A percentile compares a stretch with the other conserved stretches of the same genome.
phyloP scores from a whole-genome alignment of 2,329 filamentous ascomycete species.

The Trichoderma atroviride region DNA sequence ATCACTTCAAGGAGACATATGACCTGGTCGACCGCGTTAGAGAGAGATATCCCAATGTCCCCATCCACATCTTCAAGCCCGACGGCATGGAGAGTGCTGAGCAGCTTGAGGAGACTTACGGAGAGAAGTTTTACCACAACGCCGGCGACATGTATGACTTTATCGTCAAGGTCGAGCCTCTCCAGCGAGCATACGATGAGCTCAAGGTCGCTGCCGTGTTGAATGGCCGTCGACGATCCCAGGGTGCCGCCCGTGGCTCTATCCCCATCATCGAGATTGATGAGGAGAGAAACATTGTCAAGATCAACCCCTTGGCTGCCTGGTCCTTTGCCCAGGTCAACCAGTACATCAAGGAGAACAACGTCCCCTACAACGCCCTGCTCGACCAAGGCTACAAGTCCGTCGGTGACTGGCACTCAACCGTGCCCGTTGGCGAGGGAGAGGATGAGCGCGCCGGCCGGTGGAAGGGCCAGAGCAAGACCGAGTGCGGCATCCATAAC shows the following conservation, averaged over 20 bases:
- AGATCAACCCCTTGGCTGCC: slow-evolving; percentile 95
- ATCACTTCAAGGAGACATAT: slow-evolving; percentile 80
- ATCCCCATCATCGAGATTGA: slow-evolving; percentile 92
- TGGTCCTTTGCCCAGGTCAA: slow-evolving; percentile 92
- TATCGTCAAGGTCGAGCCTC: slow-evolving; percentile 95
- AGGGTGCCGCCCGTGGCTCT: slow-evolving; percentile 88
- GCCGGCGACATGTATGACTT: slow-evolving; percentile 94
- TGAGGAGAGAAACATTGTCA: slow-evolving; percentile 83
- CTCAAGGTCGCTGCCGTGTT: slow-evolving; percentile 87
- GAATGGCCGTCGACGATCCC: slow-evolving; percentile 87
- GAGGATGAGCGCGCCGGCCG: slow-evolving; percentile 95
- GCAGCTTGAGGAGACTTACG: slow-evolving; percentile 82
- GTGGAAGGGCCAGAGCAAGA: slow-evolving; percentile 96
- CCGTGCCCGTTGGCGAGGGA: slow-evolving; percentile 81
- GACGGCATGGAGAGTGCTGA: slow-evolving; percentile 69
- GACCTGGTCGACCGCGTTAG: slow-evolving; percentile 74
- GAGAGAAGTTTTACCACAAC: slow-evolving; percentile 79
- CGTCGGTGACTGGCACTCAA: slow-evolving; percentile 97
- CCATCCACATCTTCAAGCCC: slow-evolving; percentile 88
- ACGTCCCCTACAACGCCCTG: slow-evolving; percentile 91
- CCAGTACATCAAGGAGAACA: slow-evolving; percentile 79
- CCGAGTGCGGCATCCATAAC: slow-evolving; percentile 98
- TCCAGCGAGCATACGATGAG: slow-evolving; percentile 85
- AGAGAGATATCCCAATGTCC: slow-evolving; percentile 74
- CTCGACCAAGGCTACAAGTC: slow-evolving; percentile 97